Evolutionary conservation across 495 filamentous ascomycete species (phyloP), one percentile per base, ranked within the genome.

Genomic region (Penicillium antarcticum): DNA sequence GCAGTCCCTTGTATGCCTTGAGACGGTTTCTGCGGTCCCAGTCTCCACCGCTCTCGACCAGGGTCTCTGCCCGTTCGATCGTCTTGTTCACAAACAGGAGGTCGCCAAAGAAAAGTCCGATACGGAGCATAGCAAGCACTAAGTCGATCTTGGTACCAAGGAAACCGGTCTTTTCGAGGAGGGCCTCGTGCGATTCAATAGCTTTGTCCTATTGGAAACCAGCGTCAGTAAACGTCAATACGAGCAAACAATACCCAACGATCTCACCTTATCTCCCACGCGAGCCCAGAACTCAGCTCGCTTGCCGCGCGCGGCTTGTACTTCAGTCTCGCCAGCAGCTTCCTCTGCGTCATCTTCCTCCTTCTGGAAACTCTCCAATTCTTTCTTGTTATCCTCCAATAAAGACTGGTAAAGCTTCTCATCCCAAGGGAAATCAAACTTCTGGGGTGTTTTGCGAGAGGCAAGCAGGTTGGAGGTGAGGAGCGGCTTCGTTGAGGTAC

Each of bases 1-100:
- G 87, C 26, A 98, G 75, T 53, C 94, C 94, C 70, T 95, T 89
- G 80, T 98, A 98, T 46, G 94, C 95, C 83, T 98, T 98, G 37
- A 98, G 81, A 42, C 94, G 87, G 72, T 98, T 98, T 64, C 94
- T 85, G 23, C 94, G 87, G 70, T 98, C 94, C 94, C 94, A 98
- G 68, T 98, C 94, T 57, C 94, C 94, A 58, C 94, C 94, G 52
- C 83, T 88, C 61, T 98, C 94, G 18, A 97, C 89, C 24, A 98
- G 78, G 13, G 86, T 81, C 75, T 89, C 87, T 53, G 94, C 94
- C 8, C 94, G 86, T 55, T 96, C 90, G 37, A 97, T 83, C 31
- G 87, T 89, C 76, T 95, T 96, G 81, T 91, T 96, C 46, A 95
- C 94, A 16, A 89, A 82, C 31, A 87, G 56, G 68, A 89, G 87